These are phyloP conservation scores for Penicillium antarcticum DNA, from an alignment of 495 filamentous ascomycete species.

Conservation along the genomic window DNA sequence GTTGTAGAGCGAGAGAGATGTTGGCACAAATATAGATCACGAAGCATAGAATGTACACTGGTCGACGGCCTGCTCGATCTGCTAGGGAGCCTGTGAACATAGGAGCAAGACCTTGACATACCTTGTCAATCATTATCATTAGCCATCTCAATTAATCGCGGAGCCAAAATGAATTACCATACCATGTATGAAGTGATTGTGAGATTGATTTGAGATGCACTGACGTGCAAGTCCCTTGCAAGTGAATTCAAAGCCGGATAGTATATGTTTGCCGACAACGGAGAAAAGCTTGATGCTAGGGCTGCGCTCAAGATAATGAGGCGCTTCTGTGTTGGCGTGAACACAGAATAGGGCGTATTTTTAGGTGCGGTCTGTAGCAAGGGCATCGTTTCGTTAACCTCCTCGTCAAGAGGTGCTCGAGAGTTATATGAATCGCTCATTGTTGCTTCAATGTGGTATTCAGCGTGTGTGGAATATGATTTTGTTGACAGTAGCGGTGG, in stretches of 20 bases:
- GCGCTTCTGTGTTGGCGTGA: slow-evolving; percentile 25
- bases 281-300: slow-evolving; percentile 31
- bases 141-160: background rate
- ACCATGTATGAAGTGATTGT: slow-evolving; percentile 52
- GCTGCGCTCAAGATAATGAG: slow-evolving; percentile 27
- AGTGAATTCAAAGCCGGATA: slow-evolving; percentile 45
- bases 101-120: slow-evolving; percentile 50
- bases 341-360: slow-evolving; percentile 16
- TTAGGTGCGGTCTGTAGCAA: slow-evolving; percentile 3
- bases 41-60: slow-evolving; percentile 46
- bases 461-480: too few species aligned
- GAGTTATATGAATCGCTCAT: background rate
- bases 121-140: slow-evolving; percentile 17
- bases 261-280: slow-evolving; percentile 48
- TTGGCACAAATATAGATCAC: slow-evolving; percentile 45
- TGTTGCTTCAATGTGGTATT: background rate
- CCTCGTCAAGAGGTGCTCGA: background rate
- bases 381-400: slow-evolving; percentile 16
- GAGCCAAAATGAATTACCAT: background rate
- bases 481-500: too few species aligned
- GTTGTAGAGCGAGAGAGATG: slow-evolving; percentile 44
- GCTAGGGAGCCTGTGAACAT: slow-evolving; percentile 48
- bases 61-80: slow-evolving; percentile 47
- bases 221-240: slow-evolving; percentile 35
- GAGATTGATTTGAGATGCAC: slow-evolving; percentile 41